Evolutionary conservation across 805 yeast genomes (phyloP), one percentile per base, ranked within the genome.

Genomic region (Blastobotrys chiropterorum): DNA sequence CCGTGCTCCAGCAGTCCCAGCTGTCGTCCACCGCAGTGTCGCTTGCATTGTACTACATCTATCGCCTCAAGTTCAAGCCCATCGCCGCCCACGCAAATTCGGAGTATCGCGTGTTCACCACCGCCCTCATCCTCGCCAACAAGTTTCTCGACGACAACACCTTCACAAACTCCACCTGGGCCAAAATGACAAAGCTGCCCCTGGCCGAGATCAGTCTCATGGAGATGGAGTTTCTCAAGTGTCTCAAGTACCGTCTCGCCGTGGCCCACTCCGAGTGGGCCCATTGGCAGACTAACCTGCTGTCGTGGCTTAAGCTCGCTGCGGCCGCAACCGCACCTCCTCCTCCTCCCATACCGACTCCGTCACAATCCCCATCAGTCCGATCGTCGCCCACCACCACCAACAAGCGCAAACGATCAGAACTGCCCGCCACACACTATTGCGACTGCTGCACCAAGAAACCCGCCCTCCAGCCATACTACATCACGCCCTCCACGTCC

Each of bases 141-240:
- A 90, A 90, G 70, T 86, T 86, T 64, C 86, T 87, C 60, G 97
- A 90, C 69, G 97, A 90, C 70, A 88, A 89, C 66, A 90, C 96
- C 40, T 90, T 89, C 65, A 86, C 95, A 56, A 90, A 89, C 68
- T 79, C 81, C 63, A 86, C 96, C 1, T 90, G 97, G 97, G 78
- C 92, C 16, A 88, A 86, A 53, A 95, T 96, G 31, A 85, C 96
- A 11, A 87, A 89, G 31, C 75, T 90, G 58, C 68, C 77, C 3
- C 69, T 85, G 47, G 61, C 62, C 1, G 67, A 75, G 38, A 75
- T 90, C 53, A 85, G 86, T 64, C 65, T 68, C 26, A 72, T 80
- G 64, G 97, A 90, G 71, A 78, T 76, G 50, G 77, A 73, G 51
- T 90, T 90, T 85, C 72, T 86, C 50, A 61, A 63, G 1, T 73